Evolutionary conservation across 768 basidiomycete genomes (phyloP).

Genomic region (Gloeophyllum trabeum): DNA sequence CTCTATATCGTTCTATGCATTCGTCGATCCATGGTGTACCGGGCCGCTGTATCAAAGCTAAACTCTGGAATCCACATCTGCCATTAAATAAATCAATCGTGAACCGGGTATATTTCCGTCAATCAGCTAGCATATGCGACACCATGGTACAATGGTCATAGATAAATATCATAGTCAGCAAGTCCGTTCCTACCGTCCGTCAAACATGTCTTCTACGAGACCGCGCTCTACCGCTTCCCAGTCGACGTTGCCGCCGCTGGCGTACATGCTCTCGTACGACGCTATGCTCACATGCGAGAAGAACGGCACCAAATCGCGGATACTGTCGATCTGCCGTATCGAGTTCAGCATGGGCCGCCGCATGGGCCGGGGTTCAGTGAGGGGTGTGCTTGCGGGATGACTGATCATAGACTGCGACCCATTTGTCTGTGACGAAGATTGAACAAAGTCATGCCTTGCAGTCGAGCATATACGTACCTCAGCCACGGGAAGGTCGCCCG

Average conservation of each 20-base stretch:
- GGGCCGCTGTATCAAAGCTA: too few species aligned
- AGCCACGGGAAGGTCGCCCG: conserved; percentile 50
- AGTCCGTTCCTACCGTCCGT: too few species aligned
- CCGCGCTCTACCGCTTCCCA: conserved; percentile 83
- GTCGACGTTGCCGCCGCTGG: conserved; percentile 70
- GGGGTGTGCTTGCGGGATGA: too few species aligned
- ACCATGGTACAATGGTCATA: not conserved
- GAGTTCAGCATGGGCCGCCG: conserved; percentile 66
- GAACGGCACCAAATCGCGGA: conserved; percentile 82
- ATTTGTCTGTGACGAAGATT: too few species aligned
- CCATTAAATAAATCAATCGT: too few species aligned
- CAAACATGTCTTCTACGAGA: conserved; percentile 84
- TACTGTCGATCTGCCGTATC: conserved; percentile 68
- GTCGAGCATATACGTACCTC: conserved; percentile 23
- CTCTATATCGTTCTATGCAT: too few species aligned
- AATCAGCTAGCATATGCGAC: too few species aligned
- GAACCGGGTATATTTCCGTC: too few species aligned
- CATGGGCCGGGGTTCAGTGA: conserved; percentile 30
- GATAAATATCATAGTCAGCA: not conserved
- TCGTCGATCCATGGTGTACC: too few species aligned
- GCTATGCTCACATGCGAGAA: conserved; percentile 83
- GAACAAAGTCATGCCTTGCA: not conserved
- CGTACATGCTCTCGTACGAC: conserved; percentile 86
- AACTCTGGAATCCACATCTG: too few species aligned
- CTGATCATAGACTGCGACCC: too few species aligned